Conservation (phyloP, 2,329 filamentous ascomycete species). For the Fusarium xyrophilum region DNA sequence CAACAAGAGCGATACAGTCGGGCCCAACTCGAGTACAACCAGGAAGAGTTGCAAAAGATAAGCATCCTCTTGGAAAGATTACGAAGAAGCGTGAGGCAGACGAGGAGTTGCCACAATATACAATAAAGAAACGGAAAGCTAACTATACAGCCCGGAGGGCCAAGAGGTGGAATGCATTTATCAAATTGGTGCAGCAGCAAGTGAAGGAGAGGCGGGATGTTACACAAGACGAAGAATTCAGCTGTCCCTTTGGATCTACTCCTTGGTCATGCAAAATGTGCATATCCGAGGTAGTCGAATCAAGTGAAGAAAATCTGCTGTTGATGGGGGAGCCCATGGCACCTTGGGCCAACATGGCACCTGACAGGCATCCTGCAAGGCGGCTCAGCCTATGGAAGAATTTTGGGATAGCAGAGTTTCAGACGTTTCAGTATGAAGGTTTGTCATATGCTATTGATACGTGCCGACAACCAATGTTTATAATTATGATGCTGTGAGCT, state of each 20-base stretch:
- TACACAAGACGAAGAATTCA: not conserved
- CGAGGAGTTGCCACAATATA: not conserved
- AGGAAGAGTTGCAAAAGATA: conserved; percentile 22
- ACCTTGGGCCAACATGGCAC: conserved; percentile 10
- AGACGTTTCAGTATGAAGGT: not conserved
- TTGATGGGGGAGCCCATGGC: not conserved
- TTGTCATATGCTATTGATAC: conserved; percentile 13
- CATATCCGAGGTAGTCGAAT: not conserved
- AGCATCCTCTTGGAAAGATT: not conserved
- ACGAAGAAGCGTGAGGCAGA: not conserved
- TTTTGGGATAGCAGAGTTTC: not conserved
- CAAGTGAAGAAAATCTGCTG: not conserved
- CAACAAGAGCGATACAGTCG: not conserved
- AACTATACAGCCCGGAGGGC: not conserved
- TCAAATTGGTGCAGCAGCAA: not conserved
- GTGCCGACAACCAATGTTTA: conserved; percentile 26
- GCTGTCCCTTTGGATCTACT: conserved; percentile 8
- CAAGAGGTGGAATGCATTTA: conserved; percentile 1
- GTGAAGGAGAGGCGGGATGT: not conserved
- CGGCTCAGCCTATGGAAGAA: not conserved
- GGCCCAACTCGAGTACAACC: conserved; percentile 10
- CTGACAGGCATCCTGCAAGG: not conserved
- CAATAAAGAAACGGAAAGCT: not conserved
- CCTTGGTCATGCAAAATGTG: conserved; percentile 20
- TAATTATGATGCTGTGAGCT: conserved; percentile 24